These are phyloP conservation scores for Conidiobolus coronatus DNA, from an alignment of 371 early-diverging fungal genomes.

Conservation along the genomic window DNA sequence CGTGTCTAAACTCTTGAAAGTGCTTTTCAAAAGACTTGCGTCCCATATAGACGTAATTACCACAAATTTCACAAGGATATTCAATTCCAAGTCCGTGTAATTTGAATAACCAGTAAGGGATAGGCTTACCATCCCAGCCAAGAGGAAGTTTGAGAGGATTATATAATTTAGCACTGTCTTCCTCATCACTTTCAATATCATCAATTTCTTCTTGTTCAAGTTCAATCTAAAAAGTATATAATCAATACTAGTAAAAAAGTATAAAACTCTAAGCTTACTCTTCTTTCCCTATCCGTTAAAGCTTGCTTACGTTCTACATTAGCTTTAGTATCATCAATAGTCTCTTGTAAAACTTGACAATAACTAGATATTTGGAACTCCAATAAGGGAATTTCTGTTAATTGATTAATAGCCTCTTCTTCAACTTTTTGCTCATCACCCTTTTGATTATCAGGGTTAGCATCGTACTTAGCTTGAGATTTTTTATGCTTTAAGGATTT, in stretches of 20 bases:
- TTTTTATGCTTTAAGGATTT: conserved; percentile 77
- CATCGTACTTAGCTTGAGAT: conserved; percentile 21
- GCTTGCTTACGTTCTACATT: conserved; percentile 85
- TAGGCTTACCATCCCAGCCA: conserved; percentile 98
- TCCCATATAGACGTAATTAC: conserved; percentile 87
- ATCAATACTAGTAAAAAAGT: background rate
- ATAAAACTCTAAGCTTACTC: conserved; percentile 11
- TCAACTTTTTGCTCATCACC: conserved; percentile 5
- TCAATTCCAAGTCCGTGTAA: conserved; percentile 88
- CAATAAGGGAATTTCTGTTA: conserved; percentile 26
- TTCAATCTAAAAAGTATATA: conserved; percentile 13
- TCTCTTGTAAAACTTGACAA: conserved; percentile 25
- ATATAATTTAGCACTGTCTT: conserved; percentile 74
- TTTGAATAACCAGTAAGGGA: conserved; percentile 97
- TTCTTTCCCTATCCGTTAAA: conserved; percentile 70
- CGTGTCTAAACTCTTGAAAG: conserved; percentile 88
- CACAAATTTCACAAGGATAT: conserved; percentile 94
- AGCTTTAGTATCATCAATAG: conserved; percentile 56
- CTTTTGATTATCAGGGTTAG: conserved; percentile 13
- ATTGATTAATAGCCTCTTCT: conserved; percentile 13
- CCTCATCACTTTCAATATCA: conserved; percentile 53
- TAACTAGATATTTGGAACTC: conserved; percentile 42
- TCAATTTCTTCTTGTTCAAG: conserved; percentile 47
- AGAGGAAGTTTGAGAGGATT: conserved; percentile 91
- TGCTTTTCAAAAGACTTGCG: conserved; percentile 92